Evolutionary conservation across 2,329 filamentous ascomycete genomes (phyloP), one percentile per base, ranked within the genome.

Genomic region (Paraphaeosphaeria minitans): DNA sequence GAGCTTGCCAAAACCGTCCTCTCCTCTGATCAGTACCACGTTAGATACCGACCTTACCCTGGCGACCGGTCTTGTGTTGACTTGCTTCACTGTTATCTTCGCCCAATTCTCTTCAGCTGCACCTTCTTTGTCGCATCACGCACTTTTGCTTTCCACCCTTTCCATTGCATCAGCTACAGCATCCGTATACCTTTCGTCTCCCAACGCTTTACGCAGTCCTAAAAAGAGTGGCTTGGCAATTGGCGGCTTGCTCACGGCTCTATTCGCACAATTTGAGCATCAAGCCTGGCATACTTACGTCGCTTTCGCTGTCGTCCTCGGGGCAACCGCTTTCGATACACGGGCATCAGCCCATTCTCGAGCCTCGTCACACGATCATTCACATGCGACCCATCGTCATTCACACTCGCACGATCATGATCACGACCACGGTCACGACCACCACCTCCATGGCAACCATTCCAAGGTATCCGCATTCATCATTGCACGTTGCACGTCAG

Each of bases 401-500:
- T 49, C 65, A 35, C 69, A 71, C 51, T 62, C 66, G 43, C 66
- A 71, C 45, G 53, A 66, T 22, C 68, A 71, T 47, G 53, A 66
- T 22, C 68, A 70, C 41, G 70, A 72, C 22, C 71, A 75, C 54
- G 53, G 66, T 22, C 67, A 70, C 41, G 70, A 72, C 22, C 71
- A 75, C 54, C 75, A 76, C 56, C 67, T 77, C 4, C 78, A 80
- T 57, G 77, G 77, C 12, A 78, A 83, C 48, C 83, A 86, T 42
- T 96, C 92, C 0, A 81, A 79, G 48, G 81, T 96, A 41, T 96
- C 94, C 0, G 85, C 83, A 14, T 84, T 89, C 56, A 75, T 98
- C 3, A 81, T 98, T n/a, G 83, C 84, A 0, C 83, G 85, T 55
- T 89, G 88, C 12, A 84, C 89, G 50, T 82, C 83, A 27, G 92